Evolutionary conservation across 345 rosid species (phyloP), one percentile per base, ranked within the genome.

Genomic region (Arabis hirsuta): DNA sequence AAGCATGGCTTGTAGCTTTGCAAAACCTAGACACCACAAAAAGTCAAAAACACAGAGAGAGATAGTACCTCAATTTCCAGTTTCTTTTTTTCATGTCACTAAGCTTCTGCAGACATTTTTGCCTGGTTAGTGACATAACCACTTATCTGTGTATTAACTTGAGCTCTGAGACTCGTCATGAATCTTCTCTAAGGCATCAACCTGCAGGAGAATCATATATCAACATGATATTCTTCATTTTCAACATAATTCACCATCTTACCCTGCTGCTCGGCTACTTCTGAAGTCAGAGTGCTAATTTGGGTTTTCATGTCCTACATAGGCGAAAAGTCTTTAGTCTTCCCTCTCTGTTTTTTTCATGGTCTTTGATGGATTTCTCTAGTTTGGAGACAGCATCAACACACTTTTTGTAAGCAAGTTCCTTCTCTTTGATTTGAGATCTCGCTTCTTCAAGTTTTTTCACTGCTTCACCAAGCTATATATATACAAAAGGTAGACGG

Each of bases 61-160:
- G 43, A 41, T 47, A 62, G 62, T 82, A 95, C 98, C 99, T 90
- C 99, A 86, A 91, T 95, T 79, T 95, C 99, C 82, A 95, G 63
- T 86, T 81, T 95, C 87, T 88, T 95, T 82, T 84, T 86, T 86
- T 91, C 69, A 72, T 76, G 69, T 91, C 97, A 74, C 81, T 76
- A 71, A 90, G 87, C 68, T 82, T 82, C 55, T 88, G 87, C 74
- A 90, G 86, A 78, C 81, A 87, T 41, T 84, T 85, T 69, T 91
- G n/a, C 85, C 78, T 95, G 99, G 69, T 81, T 84, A 83, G 81
- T 83, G 43, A 85, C 78, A 66, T 86, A 73, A 73, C 80, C 34
- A 77, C 92, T 85, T 64, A 95, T 95, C 81, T 88, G 86, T 27
- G 98, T 62, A 90, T 74, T 36, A 78, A 46, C 81, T 86, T 81